These are phyloP conservation scores for Vitis hybrid DNA, from an alignment of 177 flowering plant genomes.

Conservation along the genomic window DNA sequence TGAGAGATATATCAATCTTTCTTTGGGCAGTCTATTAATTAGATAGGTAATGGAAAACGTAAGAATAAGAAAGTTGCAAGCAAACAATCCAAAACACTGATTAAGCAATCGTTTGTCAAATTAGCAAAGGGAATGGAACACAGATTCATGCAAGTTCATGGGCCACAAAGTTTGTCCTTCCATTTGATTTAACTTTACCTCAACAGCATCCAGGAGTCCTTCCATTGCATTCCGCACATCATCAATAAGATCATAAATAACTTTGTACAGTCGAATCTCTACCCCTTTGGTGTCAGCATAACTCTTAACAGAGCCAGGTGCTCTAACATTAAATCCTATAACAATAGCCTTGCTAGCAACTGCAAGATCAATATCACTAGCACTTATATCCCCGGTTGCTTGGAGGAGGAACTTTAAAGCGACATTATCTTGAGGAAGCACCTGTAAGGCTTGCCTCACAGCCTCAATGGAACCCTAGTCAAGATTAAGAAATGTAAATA, in stretches of 20 bases:
- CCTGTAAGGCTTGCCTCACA: slow-evolving; percentile 84
- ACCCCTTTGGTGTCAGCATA: slow-evolving; percentile 77
- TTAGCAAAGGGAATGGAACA: too few species aligned
- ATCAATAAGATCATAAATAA: slow-evolving; percentile 93
- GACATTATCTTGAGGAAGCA: slow-evolving; percentile 90
- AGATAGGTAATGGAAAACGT: too few species aligned
- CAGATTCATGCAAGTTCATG: too few species aligned
- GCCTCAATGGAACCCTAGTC: slow-evolving; percentile 95
- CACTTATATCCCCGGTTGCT: slow-evolving; percentile 85
- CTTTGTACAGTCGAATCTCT: slow-evolving; percentile 80
- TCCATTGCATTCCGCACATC: slow-evolving; percentile 92
- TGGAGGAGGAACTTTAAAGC: slow-evolving; percentile 82
- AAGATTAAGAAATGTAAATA: slow-evolving; percentile 9
- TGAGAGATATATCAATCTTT: too few species aligned
- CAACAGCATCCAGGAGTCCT: slow-evolving; percentile 84
- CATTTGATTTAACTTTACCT: slow-evolving; percentile 44
- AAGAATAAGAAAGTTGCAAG: too few species aligned
- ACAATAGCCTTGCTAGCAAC: slow-evolving; percentile 79
- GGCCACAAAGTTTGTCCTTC: too few species aligned
- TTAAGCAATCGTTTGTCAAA: too few species aligned
- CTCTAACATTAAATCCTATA: slow-evolving; percentile 87
- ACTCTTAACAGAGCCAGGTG: slow-evolving; percentile 76
- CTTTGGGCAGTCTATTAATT: too few species aligned
- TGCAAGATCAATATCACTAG: slow-evolving; percentile 94
- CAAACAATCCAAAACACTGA: too few species aligned